Evolutionary conservation across 768 basidiomycete genomes (phyloP).

Genomic region (Cystofilobasidium bisporidii): DNA sequence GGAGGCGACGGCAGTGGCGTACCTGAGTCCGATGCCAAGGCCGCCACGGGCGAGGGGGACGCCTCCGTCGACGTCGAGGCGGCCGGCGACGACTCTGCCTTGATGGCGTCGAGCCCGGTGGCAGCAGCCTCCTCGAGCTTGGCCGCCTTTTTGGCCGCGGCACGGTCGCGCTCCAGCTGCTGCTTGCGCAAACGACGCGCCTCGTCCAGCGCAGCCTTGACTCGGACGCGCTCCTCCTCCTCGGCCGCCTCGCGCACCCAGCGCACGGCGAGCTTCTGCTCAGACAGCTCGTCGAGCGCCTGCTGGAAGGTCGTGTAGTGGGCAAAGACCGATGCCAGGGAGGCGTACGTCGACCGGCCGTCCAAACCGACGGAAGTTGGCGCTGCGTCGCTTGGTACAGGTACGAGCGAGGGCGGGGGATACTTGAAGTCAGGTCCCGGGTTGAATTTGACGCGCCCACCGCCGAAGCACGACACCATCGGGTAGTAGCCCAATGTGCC

Average conservation of each 20-base stretch:
- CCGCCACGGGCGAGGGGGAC: not conserved
- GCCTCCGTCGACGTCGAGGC: not conserved
- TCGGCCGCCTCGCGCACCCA: not conserved
- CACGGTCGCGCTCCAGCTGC: not conserved
- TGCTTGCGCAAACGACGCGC: not conserved
- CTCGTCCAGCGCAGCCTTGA: not conserved
- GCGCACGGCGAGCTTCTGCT: not conserved
- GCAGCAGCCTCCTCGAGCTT: not conserved
- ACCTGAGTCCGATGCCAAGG: not conserved
- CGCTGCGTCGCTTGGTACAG: not conserved
- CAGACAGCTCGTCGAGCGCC: constrained; percentile 18
- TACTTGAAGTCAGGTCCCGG: constrained; percentile 78
- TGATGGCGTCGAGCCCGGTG: not conserved
- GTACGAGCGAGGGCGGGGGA: constrained; percentile 46
- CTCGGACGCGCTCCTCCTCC: not conserved
- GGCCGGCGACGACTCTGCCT: not conserved
- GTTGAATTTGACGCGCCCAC: constrained; percentile 72
- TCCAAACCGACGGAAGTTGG: not conserved
- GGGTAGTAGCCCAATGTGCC: constrained; percentile 93
- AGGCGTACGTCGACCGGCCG: not conserved
- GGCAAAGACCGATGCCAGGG: not conserved
- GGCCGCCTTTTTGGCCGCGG: not conserved
- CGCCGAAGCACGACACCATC: constrained; percentile 84
- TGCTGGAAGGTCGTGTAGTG: constrained; percentile 3
- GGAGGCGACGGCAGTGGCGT: not conserved